Base-by-base conservation (phyloP, 495 filamentous ascomycete species). In the Penicillium canariense region DNA sequence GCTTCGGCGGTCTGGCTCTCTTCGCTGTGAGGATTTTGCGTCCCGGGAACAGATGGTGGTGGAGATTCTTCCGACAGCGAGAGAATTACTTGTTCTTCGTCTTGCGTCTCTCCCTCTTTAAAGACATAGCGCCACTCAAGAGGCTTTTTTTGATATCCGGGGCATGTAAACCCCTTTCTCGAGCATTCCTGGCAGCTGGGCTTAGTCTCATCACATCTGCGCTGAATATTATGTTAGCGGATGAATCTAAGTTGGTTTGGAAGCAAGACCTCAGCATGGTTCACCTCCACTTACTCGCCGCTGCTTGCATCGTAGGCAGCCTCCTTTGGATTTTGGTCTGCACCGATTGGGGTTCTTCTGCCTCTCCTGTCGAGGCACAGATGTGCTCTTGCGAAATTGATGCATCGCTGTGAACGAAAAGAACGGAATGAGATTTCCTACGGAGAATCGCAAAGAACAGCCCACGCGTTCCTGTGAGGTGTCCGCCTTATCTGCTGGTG, bases 121-220 rank as follows among this genome's bases (percentile, higher is more conserved):
- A 63, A 66, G 18, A 60, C 63, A 55, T 66, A 53, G 35, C 63
- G 60, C 63, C 63, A 66, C 31, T 66, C 46, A 10, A 66, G 52
- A 20, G 48, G 54, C 30, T 60, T 58, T 32, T 60, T 63, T 23
- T 63, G 56, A 43, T 66, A 66, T 3, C 63, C 63, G 10, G 62
- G 62, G 11, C 62, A 66, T 15, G 30, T 45, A 12, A 63, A 50
- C 12, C 62, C 62, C 14, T 54, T 53, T 25, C 46, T 59, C 47
- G 40, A 32, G 23, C 62, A 66, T 39, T 66, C 60, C 23, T 60
- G 62, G 45, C 62, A 66, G 28, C 60, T 63, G 7, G 62, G 62
- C 26, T 59, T 66, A 34, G 62, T 50, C 49, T 66, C 62, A 36
- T 66, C 62, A 49, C 62, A 66, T 50, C 60, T 63, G 28, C 62